These are phyloP conservation scores for Sicyos edulis DNA, from an alignment of 306 rosid genomes.

Conservation along the genomic window DNA sequence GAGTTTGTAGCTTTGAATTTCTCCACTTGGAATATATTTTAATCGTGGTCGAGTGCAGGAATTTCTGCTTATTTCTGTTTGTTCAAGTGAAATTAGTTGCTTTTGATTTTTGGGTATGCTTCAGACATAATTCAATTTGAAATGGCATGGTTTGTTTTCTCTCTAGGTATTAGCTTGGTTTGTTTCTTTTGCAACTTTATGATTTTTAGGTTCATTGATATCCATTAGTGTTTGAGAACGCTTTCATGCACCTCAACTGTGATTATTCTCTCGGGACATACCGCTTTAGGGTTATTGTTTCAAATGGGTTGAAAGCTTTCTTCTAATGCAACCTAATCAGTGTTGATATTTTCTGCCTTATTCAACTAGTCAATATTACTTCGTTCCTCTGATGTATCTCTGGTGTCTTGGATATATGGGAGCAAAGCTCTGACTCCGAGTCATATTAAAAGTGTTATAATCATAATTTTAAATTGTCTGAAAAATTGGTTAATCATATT, in stretches of 20 bases:
- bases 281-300: background rate
- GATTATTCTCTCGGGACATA: no score
- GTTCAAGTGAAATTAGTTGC: conserved; percentile 5
- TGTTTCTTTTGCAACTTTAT: background rate
- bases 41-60: background rate
- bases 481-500: background rate
- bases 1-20: background rate
- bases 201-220: no score
- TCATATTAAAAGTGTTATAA: background rate
- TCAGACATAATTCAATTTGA: background rate
- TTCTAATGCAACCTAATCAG: background rate
- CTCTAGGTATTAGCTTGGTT: background rate
- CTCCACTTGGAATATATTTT: background rate
- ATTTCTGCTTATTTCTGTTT: background rate
- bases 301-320: background rate
- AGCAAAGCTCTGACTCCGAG: no score
- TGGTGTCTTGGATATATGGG: no score
- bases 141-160: background rate
- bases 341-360: background rate
- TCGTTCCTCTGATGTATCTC: no score
- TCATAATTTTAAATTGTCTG: background rate
- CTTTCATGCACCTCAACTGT: no score
- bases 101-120: background rate
- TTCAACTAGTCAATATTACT: background rate
- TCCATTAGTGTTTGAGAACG: no score